These are phyloP conservation scores for Chlorella sp. DNA, from an alignment of 139 green algal genomes.

Conservation along the genomic window DNA sequence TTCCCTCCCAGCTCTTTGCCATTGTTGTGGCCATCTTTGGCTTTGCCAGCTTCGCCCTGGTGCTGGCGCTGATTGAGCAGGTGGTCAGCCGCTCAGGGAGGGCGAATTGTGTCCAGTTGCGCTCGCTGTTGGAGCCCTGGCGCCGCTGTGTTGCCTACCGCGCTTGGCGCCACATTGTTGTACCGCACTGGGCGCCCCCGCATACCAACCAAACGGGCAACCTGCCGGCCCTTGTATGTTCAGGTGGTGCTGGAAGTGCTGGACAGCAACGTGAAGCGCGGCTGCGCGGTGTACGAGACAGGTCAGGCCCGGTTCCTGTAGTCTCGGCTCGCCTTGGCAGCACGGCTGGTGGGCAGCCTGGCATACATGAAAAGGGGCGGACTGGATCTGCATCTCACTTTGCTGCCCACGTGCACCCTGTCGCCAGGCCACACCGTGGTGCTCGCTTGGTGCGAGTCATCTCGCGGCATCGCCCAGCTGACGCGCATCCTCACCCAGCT, in stretches of 20 bases:
- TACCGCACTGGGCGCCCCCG: too few relatives aligned
- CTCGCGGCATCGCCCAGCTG: slow-evolving; percentile 14
- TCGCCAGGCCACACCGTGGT: slow-evolving; percentile 9
- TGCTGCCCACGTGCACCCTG: too few relatives aligned
- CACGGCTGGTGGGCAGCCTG: too few relatives aligned
- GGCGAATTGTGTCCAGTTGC: background rate
- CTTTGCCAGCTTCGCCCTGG: slow-evolving; percentile 66
- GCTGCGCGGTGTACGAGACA: slow-evolving; percentile 62
- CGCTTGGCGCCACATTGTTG: too few relatives aligned
- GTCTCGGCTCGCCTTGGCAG: too few relatives aligned
- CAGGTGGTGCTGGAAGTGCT: slow-evolving; percentile 55
- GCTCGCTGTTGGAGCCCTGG: too few relatives aligned
- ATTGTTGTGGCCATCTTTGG: slow-evolving; percentile 50
- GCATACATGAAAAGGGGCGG: too few relatives aligned
- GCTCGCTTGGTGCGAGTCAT: slow-evolving; percentile 18
- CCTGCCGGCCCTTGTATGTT: too few relatives aligned
- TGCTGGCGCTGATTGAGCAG: slow-evolving; percentile 74
- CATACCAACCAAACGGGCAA: too few relatives aligned
- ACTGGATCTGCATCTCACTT: too few relatives aligned
- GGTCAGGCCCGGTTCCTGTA: too few relatives aligned
- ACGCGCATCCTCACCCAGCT: slow-evolving; percentile 32
- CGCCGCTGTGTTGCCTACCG: too few relatives aligned
- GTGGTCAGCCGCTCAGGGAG: background rate
- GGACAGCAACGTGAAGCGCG: slow-evolving; percentile 54
- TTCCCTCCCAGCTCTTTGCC: slow-evolving; percentile 47